phyloP scores from a whole-genome alignment of 169 alveolate species.

The Babesia microti region DNA sequence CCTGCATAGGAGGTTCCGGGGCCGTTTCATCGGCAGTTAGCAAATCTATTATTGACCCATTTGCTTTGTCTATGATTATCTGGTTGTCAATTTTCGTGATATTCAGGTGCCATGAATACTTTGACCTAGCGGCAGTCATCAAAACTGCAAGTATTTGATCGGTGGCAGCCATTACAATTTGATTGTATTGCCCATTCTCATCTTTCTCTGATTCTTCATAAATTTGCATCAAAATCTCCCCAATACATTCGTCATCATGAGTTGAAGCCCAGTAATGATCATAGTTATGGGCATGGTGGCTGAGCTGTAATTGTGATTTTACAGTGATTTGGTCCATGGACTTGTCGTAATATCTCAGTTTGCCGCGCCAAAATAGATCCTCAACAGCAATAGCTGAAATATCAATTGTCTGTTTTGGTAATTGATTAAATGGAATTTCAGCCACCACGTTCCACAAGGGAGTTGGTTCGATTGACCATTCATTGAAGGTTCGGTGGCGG shows the following conservation, averaged over 20 bases:
- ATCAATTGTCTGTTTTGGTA: conserved; percentile 68
- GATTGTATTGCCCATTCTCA: conserved; percentile 25
- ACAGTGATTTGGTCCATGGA: conserved; percentile 70
- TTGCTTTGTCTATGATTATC: conserved; percentile 74
- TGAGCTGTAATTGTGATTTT: conserved; percentile 55
- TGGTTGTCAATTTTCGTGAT: conserved; percentile 71
- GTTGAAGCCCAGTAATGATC: conserved; percentile 74
- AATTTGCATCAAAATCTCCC: conserved; percentile 46
- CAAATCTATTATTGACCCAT: conserved; percentile 79
- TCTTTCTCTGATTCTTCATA: conserved; percentile 16
- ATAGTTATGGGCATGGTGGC: conserved; percentile 45
- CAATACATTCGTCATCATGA: conserved; percentile 68
- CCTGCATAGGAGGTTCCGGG: conserved; percentile 79
- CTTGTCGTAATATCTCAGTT: conserved; percentile 64
- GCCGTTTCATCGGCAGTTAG: conserved; percentile 80
- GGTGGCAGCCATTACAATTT: conserved; percentile 70
- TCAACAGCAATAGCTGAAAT: conserved; percentile 50
- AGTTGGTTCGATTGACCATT: conserved; percentile 84
- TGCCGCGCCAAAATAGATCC: conserved; percentile 77
- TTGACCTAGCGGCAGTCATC: conserved; percentile 78
- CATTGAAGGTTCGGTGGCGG: conserved; percentile 75
- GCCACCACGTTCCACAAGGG: conserved; percentile 73
- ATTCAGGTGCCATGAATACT: conserved; percentile 79
- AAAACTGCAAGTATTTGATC: conserved; percentile 75
- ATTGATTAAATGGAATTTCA: conserved; percentile 71